Evolutionary conservation across 495 filamentous ascomycete species (phyloP).

Genomic region (Penicillium manginii): DNA sequence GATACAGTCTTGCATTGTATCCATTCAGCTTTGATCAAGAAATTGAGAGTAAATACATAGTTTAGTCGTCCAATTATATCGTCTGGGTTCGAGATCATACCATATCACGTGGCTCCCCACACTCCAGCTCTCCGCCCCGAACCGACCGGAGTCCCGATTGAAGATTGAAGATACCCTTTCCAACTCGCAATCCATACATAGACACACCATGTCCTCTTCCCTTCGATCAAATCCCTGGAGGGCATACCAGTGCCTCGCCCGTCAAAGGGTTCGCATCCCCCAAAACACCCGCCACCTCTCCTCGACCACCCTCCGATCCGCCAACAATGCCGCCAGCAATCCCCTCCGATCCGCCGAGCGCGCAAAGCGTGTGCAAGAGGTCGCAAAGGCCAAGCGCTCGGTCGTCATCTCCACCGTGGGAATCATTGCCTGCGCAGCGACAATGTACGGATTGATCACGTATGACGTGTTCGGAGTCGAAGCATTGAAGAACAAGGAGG

Average conservation of each 20-base stretch:
- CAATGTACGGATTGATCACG: constrained; percentile 46
- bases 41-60: no score
- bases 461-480: constrained; percentile 44
- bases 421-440: constrained; percentile 37
- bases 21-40: no score
- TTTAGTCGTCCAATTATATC: background rate
- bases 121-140: constrained; percentile 19
- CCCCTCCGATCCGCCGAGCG: constrained; percentile 32
- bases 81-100: constrained; percentile 17
- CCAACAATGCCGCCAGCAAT: constrained; percentile 28
- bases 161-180: constrained; percentile 1
- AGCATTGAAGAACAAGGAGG: constrained; percentile 16
- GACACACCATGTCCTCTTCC: constrained; percentile 30
- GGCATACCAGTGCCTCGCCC: constrained; percentile 39
- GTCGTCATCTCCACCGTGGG: constrained; percentile 42
- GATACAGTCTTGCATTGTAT: no score
- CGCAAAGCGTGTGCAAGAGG: constrained; percentile 24
- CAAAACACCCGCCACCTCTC: constrained; percentile 29
- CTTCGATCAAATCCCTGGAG: constrained; percentile 35
- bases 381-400: constrained; percentile 32
- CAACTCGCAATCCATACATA: constrained; percentile 3
- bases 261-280: constrained; percentile 25
- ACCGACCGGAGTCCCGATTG: constrained; percentile 1
- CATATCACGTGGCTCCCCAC: constrained; percentile 34
- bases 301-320: constrained; percentile 31